Percentiles rank a stretch among this genome's conserved stretches.
phyloP scores from a whole-genome alignment of 2,329 filamentous ascomycete genomes.

The Chaetomium sp. region DNA sequence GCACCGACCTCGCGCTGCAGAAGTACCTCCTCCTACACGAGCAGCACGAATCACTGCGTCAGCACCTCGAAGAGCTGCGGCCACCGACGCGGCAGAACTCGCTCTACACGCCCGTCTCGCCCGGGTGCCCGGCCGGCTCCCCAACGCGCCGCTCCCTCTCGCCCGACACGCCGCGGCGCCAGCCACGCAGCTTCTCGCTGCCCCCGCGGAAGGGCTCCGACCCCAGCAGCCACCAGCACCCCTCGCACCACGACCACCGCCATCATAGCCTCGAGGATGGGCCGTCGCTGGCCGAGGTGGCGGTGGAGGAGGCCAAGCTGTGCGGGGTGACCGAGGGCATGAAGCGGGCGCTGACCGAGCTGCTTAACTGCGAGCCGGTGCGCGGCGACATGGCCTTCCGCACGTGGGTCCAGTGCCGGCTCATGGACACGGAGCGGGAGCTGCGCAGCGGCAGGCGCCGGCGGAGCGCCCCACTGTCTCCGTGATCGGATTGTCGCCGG shows the following conservation, averaged over 20 bases:
- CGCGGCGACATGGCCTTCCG: conserved; percentile 55
- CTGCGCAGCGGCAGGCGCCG: conserved; percentile 56
- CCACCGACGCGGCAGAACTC: conserved; percentile 36
- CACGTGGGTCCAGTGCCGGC: conserved; percentile 59
- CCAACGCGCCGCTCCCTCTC: conserved; percentile 61
- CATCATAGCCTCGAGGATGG: conserved; percentile 45
- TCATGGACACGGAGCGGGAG: conserved; percentile 64
- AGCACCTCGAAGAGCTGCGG: conserved; percentile 55
- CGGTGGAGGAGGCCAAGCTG: conserved; percentile 55
- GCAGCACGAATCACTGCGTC: conserved; percentile 56
- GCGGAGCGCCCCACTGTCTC: conserved; percentile 42
- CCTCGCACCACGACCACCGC: conserved; percentile 9
- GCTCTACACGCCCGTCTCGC: conserved; percentile 40
- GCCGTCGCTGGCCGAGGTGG: conserved; percentile 50
- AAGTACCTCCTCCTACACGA: conserved; percentile 57
- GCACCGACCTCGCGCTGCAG: conserved; percentile 54
- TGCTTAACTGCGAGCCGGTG: conserved; percentile 61
- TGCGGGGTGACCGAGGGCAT: conserved; percentile 62
- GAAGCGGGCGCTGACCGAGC: conserved; percentile 62
- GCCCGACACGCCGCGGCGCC: conserved; percentile 52
- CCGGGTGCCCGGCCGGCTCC: conserved; percentile 62
- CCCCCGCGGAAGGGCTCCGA: conserved; percentile 33
- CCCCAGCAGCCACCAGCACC: conserved; percentile 38
- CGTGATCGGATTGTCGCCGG: background rate
- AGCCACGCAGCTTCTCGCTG: conserved; percentile 38